phyloP scores from a whole-genome alignment of 176 grass and related monocot genomes.

The Ensete ventricosum region DNA sequence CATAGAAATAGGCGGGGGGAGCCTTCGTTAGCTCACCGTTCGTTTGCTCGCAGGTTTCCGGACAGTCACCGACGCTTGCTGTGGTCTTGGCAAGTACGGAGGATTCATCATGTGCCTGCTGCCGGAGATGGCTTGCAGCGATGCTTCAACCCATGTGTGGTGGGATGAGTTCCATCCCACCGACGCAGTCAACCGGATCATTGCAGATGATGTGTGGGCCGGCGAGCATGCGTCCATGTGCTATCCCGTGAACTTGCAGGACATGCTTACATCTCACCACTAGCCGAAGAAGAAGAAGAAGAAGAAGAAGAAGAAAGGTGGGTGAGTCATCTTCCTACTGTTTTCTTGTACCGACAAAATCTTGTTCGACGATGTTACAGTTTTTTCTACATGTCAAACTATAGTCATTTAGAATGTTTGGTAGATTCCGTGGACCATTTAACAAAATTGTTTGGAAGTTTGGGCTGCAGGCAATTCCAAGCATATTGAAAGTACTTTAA shows the following conservation, averaged over 20 bases:
- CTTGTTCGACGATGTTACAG: no score
- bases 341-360: no score
- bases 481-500: no score
- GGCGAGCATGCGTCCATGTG: slow-evolving; percentile 59
- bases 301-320: no score
- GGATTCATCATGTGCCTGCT: slow-evolving; percentile 70
- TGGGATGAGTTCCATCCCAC: slow-evolving; percentile 88
- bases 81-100: slow-evolving; percentile 64
- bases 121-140: slow-evolving; percentile 68
- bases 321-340: no score
- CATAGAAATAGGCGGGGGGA: slow-evolving; percentile 12
- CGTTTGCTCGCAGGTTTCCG: slow-evolving; percentile 40
- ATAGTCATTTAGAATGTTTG: no score
- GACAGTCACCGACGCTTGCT: slow-evolving; percentile 62
- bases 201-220: slow-evolving; percentile 71
- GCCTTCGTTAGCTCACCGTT: background rate
- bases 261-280: slow-evolving; percentile 15
- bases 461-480: no score
- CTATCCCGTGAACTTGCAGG: slow-evolving; percentile 52
- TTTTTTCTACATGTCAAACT: no score
- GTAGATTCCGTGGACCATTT: no score
- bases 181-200: slow-evolving; percentile 57
- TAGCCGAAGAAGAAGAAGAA: no score
- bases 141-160: slow-evolving; percentile 78
- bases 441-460: no score